Base-by-base conservation (phyloP, 371 early-diverging fungal genomes). In the Mucor racemosus region DNA sequence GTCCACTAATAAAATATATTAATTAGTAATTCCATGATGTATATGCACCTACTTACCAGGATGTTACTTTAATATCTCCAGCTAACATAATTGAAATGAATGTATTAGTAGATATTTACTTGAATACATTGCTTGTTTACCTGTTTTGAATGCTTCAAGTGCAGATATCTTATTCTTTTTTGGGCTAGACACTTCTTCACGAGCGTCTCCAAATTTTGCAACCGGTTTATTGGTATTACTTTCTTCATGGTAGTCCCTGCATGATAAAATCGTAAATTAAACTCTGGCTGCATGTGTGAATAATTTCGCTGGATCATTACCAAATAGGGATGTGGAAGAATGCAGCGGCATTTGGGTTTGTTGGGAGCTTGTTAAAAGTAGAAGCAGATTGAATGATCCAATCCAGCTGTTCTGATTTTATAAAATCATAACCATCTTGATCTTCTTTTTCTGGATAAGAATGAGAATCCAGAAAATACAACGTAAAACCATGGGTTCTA, bases 251-350 rank as follows among this genome's bases (percentile, higher is more conserved):
- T 76, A 77, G 8, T 74, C 76, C 58, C 66, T 71, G 38, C 11
- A 4, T 50, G 21, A 11, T 2, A 8, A 44, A n/a, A 44, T 26
- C 3, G 17, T 7, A 5, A 9, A 3, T n/a, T 7, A 17, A 1
- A 26, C 26, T 26, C 26, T 26, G 26, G 26, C 26, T 26, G 26
- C 26, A 26, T 26, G 26, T 26, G 26, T 3, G 3, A 26, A 26
- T 26, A 26, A 3, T 26, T 3, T 26, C 1, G 26, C 3, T 1
- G 3, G 26, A 26, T 1, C 26, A 3, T 62, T 70, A 73, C 78
- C 78, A 84, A 19, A 86, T 76, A 2, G 86, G 86, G 48, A 81
- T 81, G 66, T 86, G 84, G 63, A 84, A 86, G 62, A 82, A 86
- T 0, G 77, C 77, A 36, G 80, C 61, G 0, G 86, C 86, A 50